Evolutionary conservation across 148 eudicot species (phyloP), one percentile per base, ranked within the genome.

Genomic region (Beta vulgaris): DNA sequence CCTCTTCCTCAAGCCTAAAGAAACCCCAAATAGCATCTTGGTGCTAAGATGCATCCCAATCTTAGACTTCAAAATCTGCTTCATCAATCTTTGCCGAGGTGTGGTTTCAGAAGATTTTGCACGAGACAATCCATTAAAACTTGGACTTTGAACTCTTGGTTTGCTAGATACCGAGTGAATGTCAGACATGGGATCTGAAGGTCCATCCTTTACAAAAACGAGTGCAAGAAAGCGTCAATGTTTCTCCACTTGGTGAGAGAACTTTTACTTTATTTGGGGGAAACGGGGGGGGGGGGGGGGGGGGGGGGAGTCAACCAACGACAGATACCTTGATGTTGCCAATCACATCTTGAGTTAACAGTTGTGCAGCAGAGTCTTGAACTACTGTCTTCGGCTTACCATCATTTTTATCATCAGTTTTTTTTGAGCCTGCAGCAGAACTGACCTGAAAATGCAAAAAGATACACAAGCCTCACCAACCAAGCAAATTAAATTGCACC

Each of bases 1-100:
- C 80, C 74, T 84, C 85, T 86, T 91, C 48, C 70, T 77, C 79
- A 76, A 49, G 73, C 73, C 63, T 18, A 87, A 76, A 43, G 87
- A 83, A 54, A 77, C 81, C 54, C 82, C 80, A 68, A 83, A 78
- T 62, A 90, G 78, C 66, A 89, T 83, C 78, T 76, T 88, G 44
- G 88, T 82, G 78, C 97, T 83, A 74, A 92, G 82, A 61, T 82
- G 85, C 75, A 78, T 68, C 7, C 77, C 75, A 63, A 77, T 23
- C 36, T 72, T 84, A 67, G 43, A 59, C 73, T 80, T 84, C 29
- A 78, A 59, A 36, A 73, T 74, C 75, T 76, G 85, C 68, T 78
- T 88, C 59, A 69, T 85, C 51, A 74, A 65, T 74, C 72, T 85
- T 67, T 21, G 81, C n/a, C 43, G 76, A 23, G 55, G 28, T 44